Conservation (phyloP, 345 rosid genomes). For the Punica granatum region DNA sequence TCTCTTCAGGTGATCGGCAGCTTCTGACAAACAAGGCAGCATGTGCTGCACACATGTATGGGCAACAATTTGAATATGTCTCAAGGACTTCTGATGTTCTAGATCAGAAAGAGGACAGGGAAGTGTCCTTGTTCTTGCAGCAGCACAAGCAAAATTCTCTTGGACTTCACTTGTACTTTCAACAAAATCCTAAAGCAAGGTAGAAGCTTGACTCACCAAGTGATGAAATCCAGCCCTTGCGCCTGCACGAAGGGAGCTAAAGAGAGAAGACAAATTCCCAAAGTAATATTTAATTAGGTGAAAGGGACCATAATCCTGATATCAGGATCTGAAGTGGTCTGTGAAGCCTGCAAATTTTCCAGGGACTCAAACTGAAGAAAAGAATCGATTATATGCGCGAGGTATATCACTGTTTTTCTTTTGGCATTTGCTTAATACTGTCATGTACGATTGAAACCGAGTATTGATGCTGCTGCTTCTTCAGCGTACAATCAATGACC, state of each 20-base stretch:
- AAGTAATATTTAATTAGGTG: background rate
- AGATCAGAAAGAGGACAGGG: conserved; percentile 20
- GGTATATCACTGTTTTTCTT: background rate
- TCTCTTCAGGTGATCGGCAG: conserved; percentile 37
- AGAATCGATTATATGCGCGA: background rate
- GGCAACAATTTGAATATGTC: conserved; percentile 42
- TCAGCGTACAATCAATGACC: background rate
- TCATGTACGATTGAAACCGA: background rate
- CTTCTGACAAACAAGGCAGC: conserved; percentile 66
- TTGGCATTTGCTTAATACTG: background rate
- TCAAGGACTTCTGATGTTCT: conserved; percentile 23
- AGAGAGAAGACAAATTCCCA: background rate
- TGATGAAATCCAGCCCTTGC: background rate
- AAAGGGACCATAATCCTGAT: background rate
- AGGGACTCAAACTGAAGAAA: background rate
- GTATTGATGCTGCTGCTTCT: background rate
- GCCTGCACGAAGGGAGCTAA: background rate
- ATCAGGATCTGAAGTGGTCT: background rate
- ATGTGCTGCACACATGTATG: conserved; percentile 61
- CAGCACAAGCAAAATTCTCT: conserved; percentile 33
- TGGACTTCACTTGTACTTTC: conserved; percentile 17
- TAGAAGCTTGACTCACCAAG: background rate
- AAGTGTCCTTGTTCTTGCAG: conserved; percentile 32
- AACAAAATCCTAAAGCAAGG: conserved; percentile 1
- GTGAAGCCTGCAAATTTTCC: background rate